Conservation (phyloP, 768 basidiomycete genomes). For the Pleurotus platypus region DNA sequence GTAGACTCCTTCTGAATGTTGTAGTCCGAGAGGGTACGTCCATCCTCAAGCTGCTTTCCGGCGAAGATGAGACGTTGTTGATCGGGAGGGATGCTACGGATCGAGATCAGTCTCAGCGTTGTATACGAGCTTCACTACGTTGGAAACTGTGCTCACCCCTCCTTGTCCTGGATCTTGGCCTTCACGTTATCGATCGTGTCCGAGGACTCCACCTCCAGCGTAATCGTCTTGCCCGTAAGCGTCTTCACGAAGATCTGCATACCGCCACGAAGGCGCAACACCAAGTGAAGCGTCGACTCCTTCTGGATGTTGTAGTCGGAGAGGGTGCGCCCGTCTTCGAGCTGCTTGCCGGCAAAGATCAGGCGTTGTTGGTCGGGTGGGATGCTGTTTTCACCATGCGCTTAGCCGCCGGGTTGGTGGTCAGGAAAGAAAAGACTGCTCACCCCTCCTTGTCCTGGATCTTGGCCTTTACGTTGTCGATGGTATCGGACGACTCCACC, state of each 20-base stretch:
- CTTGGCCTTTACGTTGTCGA: too few species aligned
- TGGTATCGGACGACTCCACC: too few species aligned
- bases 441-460: too few species aligned
- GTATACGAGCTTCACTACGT: too few species aligned
- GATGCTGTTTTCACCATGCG: conserved; percentile 21
- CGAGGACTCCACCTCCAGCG: conserved; percentile 69
- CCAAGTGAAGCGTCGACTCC: conserved; percentile 62
- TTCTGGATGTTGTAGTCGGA: conserved; percentile 74
- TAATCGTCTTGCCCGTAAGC: conserved; percentile 70
- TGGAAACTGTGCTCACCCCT: conserved; percentile 37
- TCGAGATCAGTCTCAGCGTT: too few species aligned
- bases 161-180: conserved; percentile 75
- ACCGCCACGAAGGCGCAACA: neutral
- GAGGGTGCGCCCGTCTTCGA: conserved; percentile 71
- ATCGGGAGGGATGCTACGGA: conserved; percentile 25
- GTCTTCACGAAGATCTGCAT: conserved; percentile 67
- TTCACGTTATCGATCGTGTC: conserved; percentile 76
- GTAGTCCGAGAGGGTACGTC: conserved; percentile 73
- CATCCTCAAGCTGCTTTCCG: conserved; percentile 86
- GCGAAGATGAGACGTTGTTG: conserved; percentile 72
- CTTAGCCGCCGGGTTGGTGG: too few species aligned
- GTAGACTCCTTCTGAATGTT: conserved; percentile 83
- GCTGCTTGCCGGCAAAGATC: conserved; percentile 76
- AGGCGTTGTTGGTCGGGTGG: conserved; percentile 71
- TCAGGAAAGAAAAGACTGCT: too few species aligned